Evolutionary conservation across 176 grass and related monocot genomes (phyloP).

Genomic region (Oryza punctata): DNA sequence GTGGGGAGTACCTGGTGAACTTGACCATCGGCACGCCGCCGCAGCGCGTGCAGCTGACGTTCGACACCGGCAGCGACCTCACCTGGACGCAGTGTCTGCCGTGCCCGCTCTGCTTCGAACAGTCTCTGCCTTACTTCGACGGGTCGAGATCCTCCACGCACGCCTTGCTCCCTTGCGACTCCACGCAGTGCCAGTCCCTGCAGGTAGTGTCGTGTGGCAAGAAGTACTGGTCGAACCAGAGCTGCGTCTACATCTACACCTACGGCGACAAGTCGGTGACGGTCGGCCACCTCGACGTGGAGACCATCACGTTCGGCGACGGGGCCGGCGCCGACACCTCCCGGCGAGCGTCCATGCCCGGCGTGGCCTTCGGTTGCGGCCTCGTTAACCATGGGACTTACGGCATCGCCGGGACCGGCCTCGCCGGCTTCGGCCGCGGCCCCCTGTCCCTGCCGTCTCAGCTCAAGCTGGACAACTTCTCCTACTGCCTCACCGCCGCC

Average conservation of each 20-base stretch:
- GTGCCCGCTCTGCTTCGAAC: slow-evolving; percentile 41
- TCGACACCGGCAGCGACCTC: slow-evolving; percentile 70
- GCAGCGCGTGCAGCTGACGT: slow-evolving; percentile 39
- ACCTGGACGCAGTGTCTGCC: slow-evolving; percentile 47
- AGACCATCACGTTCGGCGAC: slow-evolving; percentile 45
- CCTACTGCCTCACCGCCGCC: slow-evolving; percentile 46
- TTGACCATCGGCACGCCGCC: slow-evolving; percentile 49
- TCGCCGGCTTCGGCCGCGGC: slow-evolving; percentile 40
- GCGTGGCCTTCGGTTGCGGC: slow-evolving; percentile 46
- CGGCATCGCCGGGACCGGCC: background rate
- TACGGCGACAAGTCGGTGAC: slow-evolving; percentile 39
- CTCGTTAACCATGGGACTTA: slow-evolving; percentile 24
- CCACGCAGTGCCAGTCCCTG: slow-evolving; percentile 1
- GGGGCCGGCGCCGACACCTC: background rate
- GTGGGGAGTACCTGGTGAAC: slow-evolving; percentile 42
- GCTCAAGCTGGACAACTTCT: slow-evolving; percentile 46
- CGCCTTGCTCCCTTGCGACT: slow-evolving; percentile 21
- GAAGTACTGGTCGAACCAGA: no score
- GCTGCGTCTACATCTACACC: background rate
- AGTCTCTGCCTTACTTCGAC: slow-evolving; percentile 22
- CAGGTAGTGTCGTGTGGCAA: background rate
- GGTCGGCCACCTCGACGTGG: slow-evolving; percentile 4
- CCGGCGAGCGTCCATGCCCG: background rate
- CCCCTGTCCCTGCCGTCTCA: slow-evolving; percentile 49
- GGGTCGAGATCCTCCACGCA: slow-evolving; percentile 28